Percentiles rank a stretch among this genome's conserved stretches.
Conservation (phyloP, 2,329 filamentous ascomycete genomes). For the Diaporthe helianthi region DNA sequence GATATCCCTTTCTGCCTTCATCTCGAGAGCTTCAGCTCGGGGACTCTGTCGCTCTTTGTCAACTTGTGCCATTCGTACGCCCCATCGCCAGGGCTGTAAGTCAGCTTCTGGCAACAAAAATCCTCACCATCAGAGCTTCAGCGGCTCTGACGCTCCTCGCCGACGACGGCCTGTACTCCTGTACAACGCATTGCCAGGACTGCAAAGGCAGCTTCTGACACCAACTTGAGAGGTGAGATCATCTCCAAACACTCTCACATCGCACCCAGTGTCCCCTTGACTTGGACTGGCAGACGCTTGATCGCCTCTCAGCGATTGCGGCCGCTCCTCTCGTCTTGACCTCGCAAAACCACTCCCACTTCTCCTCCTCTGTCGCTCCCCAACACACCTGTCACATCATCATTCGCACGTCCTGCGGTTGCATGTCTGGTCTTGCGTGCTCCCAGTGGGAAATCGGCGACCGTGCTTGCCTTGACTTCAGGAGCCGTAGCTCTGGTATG, state of each 20-base stretch:
- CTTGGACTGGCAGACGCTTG: not conserved
- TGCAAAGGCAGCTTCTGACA: constrained; percentile 13
- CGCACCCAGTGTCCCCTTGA: not conserved
- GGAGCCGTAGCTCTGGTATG: not conserved
- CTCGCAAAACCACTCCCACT: not conserved
- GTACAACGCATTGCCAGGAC: constrained; percentile 21
- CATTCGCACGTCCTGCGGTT: not conserved
- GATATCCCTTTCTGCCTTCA: not conserved
- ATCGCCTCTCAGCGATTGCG: not conserved
- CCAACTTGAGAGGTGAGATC: not conserved
- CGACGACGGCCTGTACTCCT: constrained; percentile 7
- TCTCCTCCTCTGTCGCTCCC: not conserved
- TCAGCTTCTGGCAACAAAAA: not conserved
- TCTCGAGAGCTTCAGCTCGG: not conserved
- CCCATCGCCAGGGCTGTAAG: constrained; percentile 12
- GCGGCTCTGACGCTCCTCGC: constrained; percentile 3
- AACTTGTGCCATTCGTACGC: constrained; percentile 6
- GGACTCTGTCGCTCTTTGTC: not conserved
- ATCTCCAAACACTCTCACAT: not conserved
- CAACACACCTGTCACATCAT: not conserved
- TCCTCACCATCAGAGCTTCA: not conserved
- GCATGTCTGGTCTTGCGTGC: not conserved
- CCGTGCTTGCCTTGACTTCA: not conserved
- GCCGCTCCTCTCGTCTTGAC: not conserved
- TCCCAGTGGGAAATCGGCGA: not conserved